Evolutionary conservation across 768 basidiomycete genomes (phyloP), one percentile per base, ranked within the genome.

Genomic region (Tylopilus plumbeoviolaceoides): DNA sequence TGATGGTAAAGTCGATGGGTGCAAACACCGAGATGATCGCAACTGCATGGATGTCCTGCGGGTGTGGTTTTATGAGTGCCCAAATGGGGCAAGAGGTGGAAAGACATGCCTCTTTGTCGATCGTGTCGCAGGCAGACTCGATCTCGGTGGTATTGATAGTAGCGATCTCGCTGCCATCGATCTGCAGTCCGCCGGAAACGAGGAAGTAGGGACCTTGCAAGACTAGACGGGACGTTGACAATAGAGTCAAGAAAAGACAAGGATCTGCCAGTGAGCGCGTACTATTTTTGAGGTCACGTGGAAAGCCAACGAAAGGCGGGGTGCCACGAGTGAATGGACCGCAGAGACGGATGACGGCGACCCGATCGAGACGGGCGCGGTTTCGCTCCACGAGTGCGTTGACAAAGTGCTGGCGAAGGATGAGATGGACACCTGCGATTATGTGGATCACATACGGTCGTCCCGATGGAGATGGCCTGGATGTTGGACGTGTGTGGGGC

Each of bases 291-390:
- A 77, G 50, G 18, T 68, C 70, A 23, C 46, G 61, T 1, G 74
- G 82, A 57, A 80, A 83, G 18, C 77, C 77, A 15, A 77, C 70
- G 55, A 81, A 83, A 0, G 84, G 78, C 11, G 83, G 84, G 17
- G 75, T 75, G 30, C 81, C 79, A 18, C 65, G 70, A 3, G 80
- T 80, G 64, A 80, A 84, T 0, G 81, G 80, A 4, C 78, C 80
- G 43, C 81, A 82, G 7, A 87, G 73, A 50, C 85, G 78, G 44
- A 87, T 73, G 35, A 86, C 82, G 0, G 82, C 85, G 0, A 87
- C 84, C 43, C 77, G 77, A 42, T 76, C 73, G 14, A 86, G 67
- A n/a, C 78, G 72, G 3, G 73, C 55, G 6, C 75, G 66, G 62
- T 85, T 78, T 23, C 75, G 64, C 67, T 85, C 82, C 17, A 86